Conservation (phyloP, 345 rosid species). For the Eucalyptus cladocalyx region DNA sequence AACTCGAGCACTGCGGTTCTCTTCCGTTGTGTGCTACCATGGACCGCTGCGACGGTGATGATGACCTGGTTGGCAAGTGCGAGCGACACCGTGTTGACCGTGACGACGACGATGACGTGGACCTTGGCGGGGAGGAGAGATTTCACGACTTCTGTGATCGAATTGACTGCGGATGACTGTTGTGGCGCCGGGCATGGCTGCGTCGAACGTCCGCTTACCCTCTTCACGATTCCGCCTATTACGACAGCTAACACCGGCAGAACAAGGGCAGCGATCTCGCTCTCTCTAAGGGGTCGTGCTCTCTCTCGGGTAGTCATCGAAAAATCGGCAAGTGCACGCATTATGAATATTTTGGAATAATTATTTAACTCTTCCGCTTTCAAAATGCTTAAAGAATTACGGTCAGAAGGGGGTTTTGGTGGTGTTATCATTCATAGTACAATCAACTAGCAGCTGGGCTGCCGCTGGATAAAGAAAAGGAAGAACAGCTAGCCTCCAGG, state of each 20-base stretch:
- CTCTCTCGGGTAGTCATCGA: not conserved
- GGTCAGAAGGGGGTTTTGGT: not conserved
- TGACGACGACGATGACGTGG: fast-evolving
- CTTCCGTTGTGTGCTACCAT: not conserved
- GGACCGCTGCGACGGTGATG: not conserved
- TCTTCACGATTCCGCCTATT: not conserved
- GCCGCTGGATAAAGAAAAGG: too few species aligned
- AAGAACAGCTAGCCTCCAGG: not conserved
- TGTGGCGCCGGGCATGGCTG: not conserved
- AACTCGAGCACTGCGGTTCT: not conserved
- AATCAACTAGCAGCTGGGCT: not conserved
- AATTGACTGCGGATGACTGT: too few species aligned
- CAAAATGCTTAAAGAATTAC: not conserved
- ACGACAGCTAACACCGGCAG: not conserved
- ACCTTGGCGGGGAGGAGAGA: not conserved
- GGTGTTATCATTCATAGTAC: fast-evolving
- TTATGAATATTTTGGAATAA: too few species aligned
- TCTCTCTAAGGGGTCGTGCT: too few species aligned
- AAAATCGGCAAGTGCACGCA: too few species aligned
- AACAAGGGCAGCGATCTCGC: fast-evolving
- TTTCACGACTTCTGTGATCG: too few species aligned
- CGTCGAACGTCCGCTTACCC: not conserved
- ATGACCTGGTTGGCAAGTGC: not conserved
- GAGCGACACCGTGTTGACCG: fast-evolving
- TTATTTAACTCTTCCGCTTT: too few species aligned